Evolutionary conservation across 2,329 filamentous ascomycete species (phyloP), one percentile per base, ranked within the genome.

Genomic region (Polytolypa hystricis): DNA sequence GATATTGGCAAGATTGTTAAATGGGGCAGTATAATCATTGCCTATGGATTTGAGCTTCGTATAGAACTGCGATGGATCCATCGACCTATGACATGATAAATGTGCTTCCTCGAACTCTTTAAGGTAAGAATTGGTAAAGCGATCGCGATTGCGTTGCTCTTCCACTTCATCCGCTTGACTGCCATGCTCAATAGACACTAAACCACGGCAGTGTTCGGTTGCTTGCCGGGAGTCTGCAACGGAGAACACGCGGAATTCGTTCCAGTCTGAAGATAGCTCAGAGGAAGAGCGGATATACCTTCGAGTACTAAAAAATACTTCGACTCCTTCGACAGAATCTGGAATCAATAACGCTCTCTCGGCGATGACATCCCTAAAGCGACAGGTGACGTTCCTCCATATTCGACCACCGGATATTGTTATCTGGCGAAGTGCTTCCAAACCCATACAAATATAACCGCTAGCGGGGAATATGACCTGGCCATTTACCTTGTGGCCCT

Each of bases 181-280:
- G n/a, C 39, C 29, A 16, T 41, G 39, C 20, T 58, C 51, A 5
- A 51, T 39, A 4, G 44, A 38, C 14, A 61, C 49, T 20, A 52
- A 45, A 1, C 57, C 58, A 25, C 43, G 46, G 39, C 57, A 58
- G 39, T 61, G 54, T 30, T 61, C 53, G 17, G 48, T 51, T 58
- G 57, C 61, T 9, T 50, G 42, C n/a, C n/a, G n/a, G n/a, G n/a
- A n/a, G 14, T 53, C 45, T 7, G 45, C 48, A 7, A 42, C 43
- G 2, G 55, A 58, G 35, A 43, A 47, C 14, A 58, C 48, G 4
- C 47, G 41, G 35, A 58, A 59, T n/a, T 45, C 46, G 5, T 43
- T 48, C 54, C 53, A 57, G 1, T 36, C 28, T 12, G 40, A 43
- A 5, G 47, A 46, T n/a, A 33, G 23, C 30, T 34, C 35, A 7